Evolutionary conservation across 805 yeast species (phyloP), one percentile per base, ranked within the genome.

Genomic region (Wickerhamomyces bisporus): DNA sequence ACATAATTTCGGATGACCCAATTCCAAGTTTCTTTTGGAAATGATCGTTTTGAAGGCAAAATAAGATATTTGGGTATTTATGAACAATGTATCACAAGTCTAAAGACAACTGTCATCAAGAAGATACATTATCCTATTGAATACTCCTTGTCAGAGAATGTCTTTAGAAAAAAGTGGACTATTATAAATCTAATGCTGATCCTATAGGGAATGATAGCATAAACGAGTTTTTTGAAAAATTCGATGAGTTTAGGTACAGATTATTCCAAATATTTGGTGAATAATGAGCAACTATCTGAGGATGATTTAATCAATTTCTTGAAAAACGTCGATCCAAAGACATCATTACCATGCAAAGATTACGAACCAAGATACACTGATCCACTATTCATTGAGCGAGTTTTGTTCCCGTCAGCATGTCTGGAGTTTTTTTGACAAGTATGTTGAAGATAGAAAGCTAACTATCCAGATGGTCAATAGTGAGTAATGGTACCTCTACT

Each of bases 351-450:
- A 10, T 13, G 10, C 14, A 32, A 31, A 11, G 40, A 37, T 21
- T 32, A 21, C 20, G 35, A 37, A 27, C 36, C 40, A 21, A 37
- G 40, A 21, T 37, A 19, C n/a, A 20, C 28, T 14, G 36, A 32
- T 27, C 32, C 35, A 10, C 19, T 31, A 3, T 37, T 37, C 25
- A 28, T 19, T 11, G 26, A 19, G 6, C 2, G 14, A 4, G 17
- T 31, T 13, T n/a, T 16, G 13, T 32, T 32, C 25, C 40, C 21
- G 14, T 8, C 15, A 6, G 32, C 40, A 3, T 18, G 17, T 18
- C 17, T 27, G 5, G 26, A 20, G 4, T 32, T n/a, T 37, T 13
- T 21, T 37, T 10, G 30, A 26, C 9, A 25, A 26, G 18, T 37
- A 32, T 14, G 26, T 27, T n/a, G 40, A 32, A 8, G 40, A 37